These are phyloP conservation scores for Irpex sp. DNA, from an alignment of 1,284 basidiomycete species.

Conservation along the genomic window DNA sequence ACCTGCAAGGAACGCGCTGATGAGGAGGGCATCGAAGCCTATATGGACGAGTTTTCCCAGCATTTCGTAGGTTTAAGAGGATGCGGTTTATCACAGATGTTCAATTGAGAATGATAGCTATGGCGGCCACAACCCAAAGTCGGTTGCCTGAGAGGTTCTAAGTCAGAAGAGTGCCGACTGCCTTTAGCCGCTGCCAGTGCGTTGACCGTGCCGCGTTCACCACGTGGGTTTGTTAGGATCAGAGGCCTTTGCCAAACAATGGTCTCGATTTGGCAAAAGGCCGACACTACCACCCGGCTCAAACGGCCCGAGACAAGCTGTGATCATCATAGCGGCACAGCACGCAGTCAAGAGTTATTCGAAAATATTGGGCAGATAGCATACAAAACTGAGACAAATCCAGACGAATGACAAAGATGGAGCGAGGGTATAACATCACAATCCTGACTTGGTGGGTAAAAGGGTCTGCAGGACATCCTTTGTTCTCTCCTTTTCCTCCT, in stretches of 20 bases:
- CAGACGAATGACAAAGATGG: too few species aligned
- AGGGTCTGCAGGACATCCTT: slow-evolving; percentile 17
- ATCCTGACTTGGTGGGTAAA: slow-evolving; percentile 5
- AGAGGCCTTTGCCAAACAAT: slow-evolving; percentile 24
- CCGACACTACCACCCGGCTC: not conserved
- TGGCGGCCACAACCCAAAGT: not conserved
- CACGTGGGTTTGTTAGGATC: slow-evolving; percentile 25
- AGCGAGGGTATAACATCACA: not conserved
- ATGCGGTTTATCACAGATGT: not conserved
- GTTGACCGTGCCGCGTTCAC: not conserved
- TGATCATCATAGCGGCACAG: not conserved
- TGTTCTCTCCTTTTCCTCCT: slow-evolving; percentile 72
- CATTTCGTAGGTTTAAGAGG: slow-evolving; percentile 32
- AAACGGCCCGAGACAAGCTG: not conserved
- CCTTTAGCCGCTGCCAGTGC: not conserved
- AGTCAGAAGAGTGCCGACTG: not conserved
- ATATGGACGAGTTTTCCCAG: slow-evolving; percentile 65
- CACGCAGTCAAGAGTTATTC: not conserved
- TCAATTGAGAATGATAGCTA: not conserved
- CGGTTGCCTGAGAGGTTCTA: not conserved
- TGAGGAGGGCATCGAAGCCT: slow-evolving; percentile 72
- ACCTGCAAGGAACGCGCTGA: slow-evolving; percentile 78
- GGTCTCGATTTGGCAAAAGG: not conserved
- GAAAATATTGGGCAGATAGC: too few species aligned
- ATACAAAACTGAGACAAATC: too few species aligned